phyloP scores from a whole-genome alignment of 2,329 filamentous ascomycete species.

The Microdochium bolleyi region DNA sequence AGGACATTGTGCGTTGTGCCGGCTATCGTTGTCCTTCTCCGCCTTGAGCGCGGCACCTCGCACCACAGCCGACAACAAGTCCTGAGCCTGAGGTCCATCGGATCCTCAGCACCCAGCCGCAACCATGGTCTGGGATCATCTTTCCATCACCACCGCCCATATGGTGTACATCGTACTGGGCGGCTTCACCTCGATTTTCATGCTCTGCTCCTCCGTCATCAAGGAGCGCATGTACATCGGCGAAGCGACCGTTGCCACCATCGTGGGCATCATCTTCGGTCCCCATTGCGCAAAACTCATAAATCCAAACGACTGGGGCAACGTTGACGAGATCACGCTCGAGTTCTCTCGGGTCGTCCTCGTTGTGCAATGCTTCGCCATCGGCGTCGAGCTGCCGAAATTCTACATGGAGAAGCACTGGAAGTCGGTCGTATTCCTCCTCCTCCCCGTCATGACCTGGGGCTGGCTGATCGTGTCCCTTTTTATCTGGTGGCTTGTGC shows the following conservation, averaged over 20 bases:
- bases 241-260: slow-evolving; percentile 87
- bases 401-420: slow-evolving; percentile 98
- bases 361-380: slow-evolving; percentile 86
- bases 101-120: slow-evolving; percentile 1
- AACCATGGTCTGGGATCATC: slow-evolving; percentile 69
- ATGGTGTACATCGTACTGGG: slow-evolving; percentile 97
- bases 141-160: slow-evolving; percentile 87
- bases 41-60: too few relatives aligned
- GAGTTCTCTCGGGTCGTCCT: slow-evolving; percentile 86
- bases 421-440: slow-evolving; percentile 80
- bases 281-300: slow-evolving; percentile 78
- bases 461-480: slow-evolving; percentile 91
- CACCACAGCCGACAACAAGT: too few relatives aligned
- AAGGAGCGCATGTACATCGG: slow-evolving; percentile 99
- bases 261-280: slow-evolving; percentile 84
- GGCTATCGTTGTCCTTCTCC: too few relatives aligned
- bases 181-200: slow-evolving; percentile 95
- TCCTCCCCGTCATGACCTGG: slow-evolving; percentile 94
- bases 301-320: slow-evolving; percentile 69
- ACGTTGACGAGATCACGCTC: slow-evolving; percentile 76
- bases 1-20: too few relatives aligned
- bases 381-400: slow-evolving; percentile 83
- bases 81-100: too few relatives aligned
- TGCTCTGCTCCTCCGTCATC: slow-evolving; percentile 95
- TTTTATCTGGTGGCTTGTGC: slow-evolving; percentile 88